Evolutionary conservation across 306 rosid species (phyloP), one percentile per base, ranked within the genome.

Genomic region (Macrotyloma uniflorum): DNA sequence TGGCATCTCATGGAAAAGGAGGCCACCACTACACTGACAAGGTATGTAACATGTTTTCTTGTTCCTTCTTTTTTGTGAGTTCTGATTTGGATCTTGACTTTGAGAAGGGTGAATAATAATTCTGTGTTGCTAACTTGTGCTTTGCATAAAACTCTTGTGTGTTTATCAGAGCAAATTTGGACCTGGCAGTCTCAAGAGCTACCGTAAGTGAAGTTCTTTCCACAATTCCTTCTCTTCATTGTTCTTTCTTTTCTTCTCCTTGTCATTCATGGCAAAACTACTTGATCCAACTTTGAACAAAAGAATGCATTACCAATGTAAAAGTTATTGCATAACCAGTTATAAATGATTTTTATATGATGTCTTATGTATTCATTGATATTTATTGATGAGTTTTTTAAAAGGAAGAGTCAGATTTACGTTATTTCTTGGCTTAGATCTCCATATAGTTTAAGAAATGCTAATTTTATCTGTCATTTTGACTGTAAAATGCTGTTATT

Each of bases 101-200:
- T 61, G 6, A 28, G 24, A 42, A 70, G 24, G 15, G 62, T 57
- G 5, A 55, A 45, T 19, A 72, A 23, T 57, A 72, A 23, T 62
- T 40, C 4, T 59, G 46, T 2, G 15, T 62, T 26, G 70, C 32
- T 69, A 43, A 28, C 30, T 5, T 8, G 0, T 67, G 79, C 4
- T 24, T 11, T 51, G 49, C 13, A 53, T 23, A 16, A 16, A 1
- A 33, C 3, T 42, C 3, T 79, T 73, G 13, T 78, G 75, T 32
- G 13, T 71, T 67, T 82, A 15, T 59, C 92, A 93, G 97, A 88
- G 30, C 11, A 77, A 73, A 23, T 84, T 42, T 82, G 97, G 98
- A 83, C 90, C 91, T 1, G 95, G 94, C 40, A 93, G 97, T 76
- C 87, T 93, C 66, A 89, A 80, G 81, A 85, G 85, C 89, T 75